Base-by-base conservation (phyloP, 1,284 basidiomycete genomes). In the Acaromyces ingoldii region DNA sequence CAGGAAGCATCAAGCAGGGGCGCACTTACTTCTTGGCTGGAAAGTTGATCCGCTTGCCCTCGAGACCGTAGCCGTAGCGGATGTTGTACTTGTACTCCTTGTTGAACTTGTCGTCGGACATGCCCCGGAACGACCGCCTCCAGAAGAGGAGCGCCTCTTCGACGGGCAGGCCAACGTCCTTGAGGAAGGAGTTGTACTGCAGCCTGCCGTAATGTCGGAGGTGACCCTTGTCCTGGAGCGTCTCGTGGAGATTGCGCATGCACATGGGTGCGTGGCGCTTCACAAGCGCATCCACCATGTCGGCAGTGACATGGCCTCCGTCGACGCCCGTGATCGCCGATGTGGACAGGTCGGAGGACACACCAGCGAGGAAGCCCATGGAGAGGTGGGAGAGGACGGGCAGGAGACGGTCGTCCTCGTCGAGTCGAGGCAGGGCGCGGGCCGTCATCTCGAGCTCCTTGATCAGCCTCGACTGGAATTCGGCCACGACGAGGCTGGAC, bases 31-130 rank as follows among this genome's bases (percentile, higher is more conserved):
- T 91, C 78, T 87, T 90, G 0, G 95, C 91, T 3, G 89, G 83
- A 76, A 98, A 98, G 77, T 97, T 96, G 46, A 86, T 87, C 36
- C 93, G 83, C 72, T 87, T 88, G 6, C 95, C 95, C 76, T 98
- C 95, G 38, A 96, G 80, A 40, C 95, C 95, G 74, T 88, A 99
- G 7, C 85, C 86, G 77, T 98, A 95, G 34, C 93, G 85, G 65
- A 99, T 92, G 68, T 98, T 98, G 78, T 99, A 99, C 66, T 85
- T 86, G 80, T 97, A 88, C 73, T 96, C 89, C 76, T 98, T 99
- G 79, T 91, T 92, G 79, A 98, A 99, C 77, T 92, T 88, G 78
- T 98, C 91, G 62, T 97, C 92, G 21, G 85, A 85, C 43, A 81
- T 78, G 40, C 77, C 80, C 26, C 76, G 76, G 75, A 95, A 97